Evolutionary conservation across 306 rosid genomes (phyloP).

Genomic region (Mimosa bimucronata): DNA sequence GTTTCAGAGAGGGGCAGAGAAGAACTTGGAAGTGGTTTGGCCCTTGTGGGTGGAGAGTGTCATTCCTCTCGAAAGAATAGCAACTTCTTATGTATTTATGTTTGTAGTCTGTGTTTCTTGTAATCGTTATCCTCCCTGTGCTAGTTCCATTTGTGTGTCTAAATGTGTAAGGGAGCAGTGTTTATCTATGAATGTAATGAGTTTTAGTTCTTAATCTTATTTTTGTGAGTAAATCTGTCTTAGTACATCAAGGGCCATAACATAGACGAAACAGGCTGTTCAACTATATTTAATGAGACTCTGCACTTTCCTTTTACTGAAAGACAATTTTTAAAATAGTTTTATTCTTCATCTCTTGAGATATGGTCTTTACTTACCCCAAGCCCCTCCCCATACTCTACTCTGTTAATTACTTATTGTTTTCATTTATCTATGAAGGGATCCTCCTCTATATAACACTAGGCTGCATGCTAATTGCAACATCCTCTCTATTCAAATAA

Average conservation of each 20-base stretch:
- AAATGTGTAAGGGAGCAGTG: no score
- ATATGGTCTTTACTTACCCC: background rate
- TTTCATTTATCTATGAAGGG: background rate
- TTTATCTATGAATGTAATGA: no score
- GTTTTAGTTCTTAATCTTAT: background rate
- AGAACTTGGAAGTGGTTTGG: no score
- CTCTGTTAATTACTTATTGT: conserved; percentile 3
- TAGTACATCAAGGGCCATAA: background rate
- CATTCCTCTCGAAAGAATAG: no score
- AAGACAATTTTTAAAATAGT: background rate
- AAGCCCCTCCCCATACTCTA: background rate
- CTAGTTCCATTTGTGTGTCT: no score
- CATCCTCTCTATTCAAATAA: background rate
- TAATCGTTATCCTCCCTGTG: no score
- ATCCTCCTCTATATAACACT: conserved; percentile 5
- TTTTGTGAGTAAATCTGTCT: no score
- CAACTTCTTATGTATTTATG: no score
- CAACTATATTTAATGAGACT: background rate
- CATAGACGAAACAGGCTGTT: conserved; percentile 23
- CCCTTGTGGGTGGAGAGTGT: no score
- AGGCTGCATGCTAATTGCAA: background rate
- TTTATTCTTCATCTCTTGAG: background rate
- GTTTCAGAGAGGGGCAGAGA: no score
- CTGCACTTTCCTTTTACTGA: background rate
- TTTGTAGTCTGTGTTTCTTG: no score